phyloP scores from a whole-genome alignment of 2,329 filamentous ascomycete genomes.

The Pseudogymnoascus sp. region DNA sequence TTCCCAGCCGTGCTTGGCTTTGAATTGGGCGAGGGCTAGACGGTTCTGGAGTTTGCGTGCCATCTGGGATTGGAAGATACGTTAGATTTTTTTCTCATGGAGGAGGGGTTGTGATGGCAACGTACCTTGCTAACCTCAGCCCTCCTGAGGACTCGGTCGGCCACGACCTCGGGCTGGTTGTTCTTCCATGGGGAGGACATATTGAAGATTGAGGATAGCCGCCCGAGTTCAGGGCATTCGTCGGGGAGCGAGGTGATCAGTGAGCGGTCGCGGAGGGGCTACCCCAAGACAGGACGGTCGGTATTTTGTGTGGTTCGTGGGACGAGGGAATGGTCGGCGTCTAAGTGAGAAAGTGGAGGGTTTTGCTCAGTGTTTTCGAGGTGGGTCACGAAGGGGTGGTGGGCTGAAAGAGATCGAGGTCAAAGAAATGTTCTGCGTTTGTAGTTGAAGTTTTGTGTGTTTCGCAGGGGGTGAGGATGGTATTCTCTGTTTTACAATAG shows the following conservation, averaged over 20 bases:
- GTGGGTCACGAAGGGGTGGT: not conserved
- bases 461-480: not conserved
- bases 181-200: constrained; percentile 53
- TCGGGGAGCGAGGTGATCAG: not conserved
- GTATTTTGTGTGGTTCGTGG: constrained; percentile 2
- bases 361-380: constrained; percentile 5
- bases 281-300: not conserved
- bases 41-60: constrained; percentile 87
- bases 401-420: not conserved
- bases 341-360: constrained; percentile 27
- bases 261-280: not conserved
- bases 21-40: constrained; percentile 91
- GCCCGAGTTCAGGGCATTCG: not conserved
- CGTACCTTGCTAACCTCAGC: constrained; percentile 68
- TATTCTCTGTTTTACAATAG: not conserved
- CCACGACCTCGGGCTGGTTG: constrained; percentile 55
- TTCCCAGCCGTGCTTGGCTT: constrained; percentile 92
- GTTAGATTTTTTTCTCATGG: constrained; percentile 11
- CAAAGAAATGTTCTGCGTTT: not conserved
- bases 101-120: constrained; percentile 16
- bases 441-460: not conserved
- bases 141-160: constrained; percentile 61
- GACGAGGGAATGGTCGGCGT: constrained; percentile 5
- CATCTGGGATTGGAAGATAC: constrained; percentile 52
- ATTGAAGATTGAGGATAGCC: constrained; percentile 3